Base-by-base conservation (phyloP, 176 grass and related monocot genomes). In the Aegilops longissima region DNA sequence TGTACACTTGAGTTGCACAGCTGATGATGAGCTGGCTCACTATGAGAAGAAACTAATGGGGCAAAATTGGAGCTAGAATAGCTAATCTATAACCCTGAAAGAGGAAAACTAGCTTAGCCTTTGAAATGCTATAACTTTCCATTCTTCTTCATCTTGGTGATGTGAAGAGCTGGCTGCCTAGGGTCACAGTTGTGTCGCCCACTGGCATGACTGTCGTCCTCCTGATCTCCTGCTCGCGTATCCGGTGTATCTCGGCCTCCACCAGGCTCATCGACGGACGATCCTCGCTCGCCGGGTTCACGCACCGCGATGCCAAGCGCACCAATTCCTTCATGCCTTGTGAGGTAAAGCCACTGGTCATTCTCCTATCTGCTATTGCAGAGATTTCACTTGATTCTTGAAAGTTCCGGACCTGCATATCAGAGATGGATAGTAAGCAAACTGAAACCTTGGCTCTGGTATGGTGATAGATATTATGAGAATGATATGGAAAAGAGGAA, bases 141-240 rank as follows among this genome's bases (percentile, higher is more conserved):
- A 9, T 70, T 77, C 63, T 68, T 80, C 62, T 82, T 94, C 76
- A 93, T 73, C 89, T 86, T 69, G 84, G 87, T 86, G 84, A 80
- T 85, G 70, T 94, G 83, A 99, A 99, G 33, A 99, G 89, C 91
- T 99, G 94, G 84, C 97, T 99, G 36, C 97, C 94, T 69, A 99
- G 92, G 76, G 97, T 94, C 16, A 99, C 90, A n/a, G 88, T 99
- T 67, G 97, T 47, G 38, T 82, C 92, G 54, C 76, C 73, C 80
- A 87, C 90, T 42, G 89, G 40, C 94, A 90, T 92, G 72, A 87
- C 62, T 4, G 94, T 94, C 0, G 97, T 99, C 76, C 92, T 66
- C 30, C 87, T 91, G 80, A 99, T 91, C 83, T 99, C 97, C 35
- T 91, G 90, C 25, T 99, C 92, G 1, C 62, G 89, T 25, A 99